These are phyloP conservation scores for Erysimum pusillum DNA, from an alignment of 441 rosid genomes.

Conservation along the genomic window DNA sequence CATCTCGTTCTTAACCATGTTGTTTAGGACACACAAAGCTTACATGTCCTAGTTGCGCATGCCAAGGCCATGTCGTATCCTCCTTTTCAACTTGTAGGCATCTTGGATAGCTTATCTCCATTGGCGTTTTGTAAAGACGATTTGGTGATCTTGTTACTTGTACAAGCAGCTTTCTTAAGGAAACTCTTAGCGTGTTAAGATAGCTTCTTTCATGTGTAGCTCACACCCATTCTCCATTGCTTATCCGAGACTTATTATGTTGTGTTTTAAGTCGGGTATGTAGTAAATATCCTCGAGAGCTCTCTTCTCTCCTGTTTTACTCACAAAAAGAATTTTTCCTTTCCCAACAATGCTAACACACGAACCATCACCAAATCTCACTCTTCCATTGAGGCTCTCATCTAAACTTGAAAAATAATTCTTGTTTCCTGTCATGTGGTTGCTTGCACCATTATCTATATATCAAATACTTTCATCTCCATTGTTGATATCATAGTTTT, in stretches of 20 bases:
- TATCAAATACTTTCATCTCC: no score
- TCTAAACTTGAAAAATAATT: no score
- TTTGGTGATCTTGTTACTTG: neutral
- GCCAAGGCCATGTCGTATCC: neutral
- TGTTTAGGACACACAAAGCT: neutral
- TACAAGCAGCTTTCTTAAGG: rapidly evolving
- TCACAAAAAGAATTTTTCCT: neutral
- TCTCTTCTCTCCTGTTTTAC: neutral
- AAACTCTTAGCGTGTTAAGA: neutral
- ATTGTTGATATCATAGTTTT: no score
- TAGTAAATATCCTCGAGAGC: neutral
- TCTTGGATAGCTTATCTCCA: neutral
- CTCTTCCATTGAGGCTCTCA: no score
- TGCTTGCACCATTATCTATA: no score
- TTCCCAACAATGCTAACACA: neutral
- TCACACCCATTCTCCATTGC: neutral
- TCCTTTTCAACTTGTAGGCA: neutral
- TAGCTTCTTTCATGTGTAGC: neutral
- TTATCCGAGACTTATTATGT: neutral
- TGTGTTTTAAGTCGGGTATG: neutral
- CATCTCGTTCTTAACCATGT: neutral
- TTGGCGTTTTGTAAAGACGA: neutral
- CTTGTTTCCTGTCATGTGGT: no score
- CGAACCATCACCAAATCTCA: no score
- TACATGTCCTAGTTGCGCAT: neutral